Percentiles rank a stretch among this genome's conserved stretches.
These are phyloP conservation scores for Sugiyamaella chiloensis DNA, from an alignment of 805 yeast species.

Conservation along the genomic window DNA sequence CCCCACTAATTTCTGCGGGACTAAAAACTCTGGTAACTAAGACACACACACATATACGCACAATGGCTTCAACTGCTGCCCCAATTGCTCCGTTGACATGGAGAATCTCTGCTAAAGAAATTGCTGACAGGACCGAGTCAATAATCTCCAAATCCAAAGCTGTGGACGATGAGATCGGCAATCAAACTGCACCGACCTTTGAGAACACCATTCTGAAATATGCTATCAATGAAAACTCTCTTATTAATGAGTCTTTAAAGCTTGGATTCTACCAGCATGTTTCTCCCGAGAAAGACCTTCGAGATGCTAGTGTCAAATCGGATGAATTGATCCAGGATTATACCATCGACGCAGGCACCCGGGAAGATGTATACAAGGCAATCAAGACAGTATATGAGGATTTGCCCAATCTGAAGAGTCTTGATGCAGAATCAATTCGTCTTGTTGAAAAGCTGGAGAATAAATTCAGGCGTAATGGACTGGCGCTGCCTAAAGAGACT, in stretches of 20 bases:
- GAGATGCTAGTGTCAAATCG: constrained; percentile 68
- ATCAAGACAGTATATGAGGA: constrained; percentile 51
- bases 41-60: neutral
- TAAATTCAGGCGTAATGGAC: constrained; percentile 64
- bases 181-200: constrained; percentile 48
- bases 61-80: constrained; percentile 5
- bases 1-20: neutral
- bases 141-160: constrained; percentile 43
- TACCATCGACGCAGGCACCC: constrained; percentile 59
- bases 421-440: constrained; percentile 55
- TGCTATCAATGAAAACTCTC: constrained; percentile 50
- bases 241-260: constrained; percentile 45
- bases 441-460: constrained; percentile 55
- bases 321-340: constrained; percentile 55
- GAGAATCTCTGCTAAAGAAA: constrained; percentile 54
- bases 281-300: constrained; percentile 55
- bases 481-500: constrained; percentile 53
- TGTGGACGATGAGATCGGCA: constrained; percentile 54
- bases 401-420: constrained; percentile 30
- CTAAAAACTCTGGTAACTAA: neutral
- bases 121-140: constrained; percentile 42
- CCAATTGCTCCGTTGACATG: constrained; percentile 45
- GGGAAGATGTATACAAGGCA: constrained; percentile 63
- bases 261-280: constrained; percentile 72
- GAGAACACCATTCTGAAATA: constrained; percentile 54